A percentile compares a stretch with the other conserved stretches of the same genome.
Conservation (phyloP, 2,329 filamentous ascomycete species). For the Colletotrichum sp. region DNA sequence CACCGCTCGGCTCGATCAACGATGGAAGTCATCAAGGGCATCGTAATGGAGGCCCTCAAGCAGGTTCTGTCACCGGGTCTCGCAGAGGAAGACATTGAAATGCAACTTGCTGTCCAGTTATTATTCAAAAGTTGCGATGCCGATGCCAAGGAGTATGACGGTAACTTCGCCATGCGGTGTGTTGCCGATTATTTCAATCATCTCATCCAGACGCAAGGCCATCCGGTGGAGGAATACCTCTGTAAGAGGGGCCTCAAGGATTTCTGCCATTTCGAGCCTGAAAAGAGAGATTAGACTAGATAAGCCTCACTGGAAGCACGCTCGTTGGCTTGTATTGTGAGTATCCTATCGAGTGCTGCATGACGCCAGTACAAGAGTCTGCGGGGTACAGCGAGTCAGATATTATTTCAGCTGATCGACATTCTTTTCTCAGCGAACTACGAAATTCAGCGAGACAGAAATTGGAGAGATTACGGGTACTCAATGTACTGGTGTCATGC, state of each 20-base stretch:
- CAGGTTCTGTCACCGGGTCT: neutral
- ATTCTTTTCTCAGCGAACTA: too few relatives aligned
- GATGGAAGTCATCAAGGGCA: neutral
- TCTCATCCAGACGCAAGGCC: neutral
- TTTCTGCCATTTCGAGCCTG: neutral
- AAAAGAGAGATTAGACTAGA: accelerated
- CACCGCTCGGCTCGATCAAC: neutral
- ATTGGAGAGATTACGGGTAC: too few relatives aligned
- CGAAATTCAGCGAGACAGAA: too few relatives aligned
- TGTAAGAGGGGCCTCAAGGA: neutral
- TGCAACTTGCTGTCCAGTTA: neutral
- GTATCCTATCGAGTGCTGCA: too few relatives aligned
- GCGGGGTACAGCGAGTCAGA: too few relatives aligned
- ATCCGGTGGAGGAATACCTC: neutral
- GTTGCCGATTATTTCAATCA: neutral
- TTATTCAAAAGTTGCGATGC: neutral
- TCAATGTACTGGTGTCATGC: too few relatives aligned
- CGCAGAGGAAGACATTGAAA: neutral
- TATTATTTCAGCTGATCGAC: too few relatives aligned
- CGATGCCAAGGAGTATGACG: neutral
- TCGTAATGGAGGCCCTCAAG: neutral
- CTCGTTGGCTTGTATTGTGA: neutral
- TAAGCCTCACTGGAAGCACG: neutral
- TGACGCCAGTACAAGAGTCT: too few relatives aligned
- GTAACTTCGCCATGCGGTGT: neutral